phyloP scores from a whole-genome alignment of 345 rosid species.

The Psidium guajava region DNA sequence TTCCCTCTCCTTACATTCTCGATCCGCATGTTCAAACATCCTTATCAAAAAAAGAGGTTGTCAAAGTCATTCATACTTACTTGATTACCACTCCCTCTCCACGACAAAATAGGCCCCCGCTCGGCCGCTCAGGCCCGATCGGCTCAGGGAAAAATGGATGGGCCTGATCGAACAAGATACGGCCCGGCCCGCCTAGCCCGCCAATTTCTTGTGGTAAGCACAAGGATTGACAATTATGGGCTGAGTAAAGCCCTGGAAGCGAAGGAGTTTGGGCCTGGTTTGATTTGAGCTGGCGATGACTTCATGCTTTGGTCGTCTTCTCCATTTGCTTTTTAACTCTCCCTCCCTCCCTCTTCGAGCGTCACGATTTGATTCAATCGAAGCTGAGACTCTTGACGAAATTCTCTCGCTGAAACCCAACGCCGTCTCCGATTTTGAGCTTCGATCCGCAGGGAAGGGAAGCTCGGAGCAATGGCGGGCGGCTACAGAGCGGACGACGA shows the following conservation, averaged over 20 bases:
- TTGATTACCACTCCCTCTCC: background rate
- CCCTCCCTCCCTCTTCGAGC: background rate
- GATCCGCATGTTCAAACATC: background rate
- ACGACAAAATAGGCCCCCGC: background rate
- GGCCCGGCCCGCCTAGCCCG: background rate
- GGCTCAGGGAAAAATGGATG: background rate
- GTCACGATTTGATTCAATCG: background rate
- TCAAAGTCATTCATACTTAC: background rate
- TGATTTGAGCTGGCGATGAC: background rate
- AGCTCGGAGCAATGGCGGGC: slow-evolving; percentile 22
- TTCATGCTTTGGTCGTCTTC: background rate
- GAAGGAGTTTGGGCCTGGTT: background rate
- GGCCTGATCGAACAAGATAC: background rate
- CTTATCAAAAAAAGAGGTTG: background rate
- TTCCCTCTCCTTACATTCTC: background rate
- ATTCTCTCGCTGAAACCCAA: background rate
- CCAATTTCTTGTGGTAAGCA: background rate
- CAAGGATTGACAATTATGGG: background rate
- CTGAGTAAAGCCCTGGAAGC: background rate
- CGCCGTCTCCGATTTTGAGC: background rate
- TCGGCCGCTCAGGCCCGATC: background rate
- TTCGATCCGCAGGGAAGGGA: background rate
- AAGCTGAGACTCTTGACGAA: background rate
- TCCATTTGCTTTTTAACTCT: background rate
- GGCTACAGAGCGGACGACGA: slow-evolving; percentile 77